A percentile compares a stretch with the other conserved stretches of the same genome.
Conservation (phyloP, 768 basidiomycete species). For the Daedalea quercina region DNA sequence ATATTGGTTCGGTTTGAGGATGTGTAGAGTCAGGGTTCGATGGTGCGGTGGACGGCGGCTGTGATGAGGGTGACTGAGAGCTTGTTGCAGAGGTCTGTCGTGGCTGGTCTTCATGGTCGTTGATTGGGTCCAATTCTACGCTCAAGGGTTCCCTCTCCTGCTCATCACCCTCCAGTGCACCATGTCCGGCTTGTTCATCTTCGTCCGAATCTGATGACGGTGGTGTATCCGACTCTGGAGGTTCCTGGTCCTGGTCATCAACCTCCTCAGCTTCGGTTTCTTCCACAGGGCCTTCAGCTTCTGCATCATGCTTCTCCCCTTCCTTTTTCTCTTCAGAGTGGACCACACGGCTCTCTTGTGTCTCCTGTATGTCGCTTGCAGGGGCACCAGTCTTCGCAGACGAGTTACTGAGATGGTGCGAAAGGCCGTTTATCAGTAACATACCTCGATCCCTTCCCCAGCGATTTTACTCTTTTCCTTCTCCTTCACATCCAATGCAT, state of each 20-base stretch:
- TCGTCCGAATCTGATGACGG: not conserved
- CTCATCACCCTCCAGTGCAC: constrained; percentile 5
- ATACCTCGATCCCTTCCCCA: constrained; percentile 16
- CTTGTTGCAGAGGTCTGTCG: not conserved
- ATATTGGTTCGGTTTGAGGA: constrained; percentile 33
- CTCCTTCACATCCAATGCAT: constrained; percentile 59
- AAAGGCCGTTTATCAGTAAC: not conserved
- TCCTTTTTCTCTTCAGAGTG: too few species aligned
- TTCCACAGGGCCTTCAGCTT: not conserved
- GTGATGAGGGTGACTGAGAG: not conserved
- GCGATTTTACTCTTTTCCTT: constrained; percentile 22
- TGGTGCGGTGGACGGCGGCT: not conserved
- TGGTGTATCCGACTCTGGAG: constrained; percentile 1
- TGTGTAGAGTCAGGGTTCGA: constrained; percentile 13
- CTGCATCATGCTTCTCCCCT: too few species aligned
- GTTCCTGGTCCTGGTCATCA: not conserved
- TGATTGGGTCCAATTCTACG: constrained; percentile 36
- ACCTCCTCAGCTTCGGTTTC: not conserved
- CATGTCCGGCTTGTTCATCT: constrained; percentile 10
- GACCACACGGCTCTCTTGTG: too few species aligned
- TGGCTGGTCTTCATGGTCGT: constrained; percentile 14
- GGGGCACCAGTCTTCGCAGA: not conserved
- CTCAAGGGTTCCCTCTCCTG: constrained; percentile 32
- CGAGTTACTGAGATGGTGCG: too few species aligned
- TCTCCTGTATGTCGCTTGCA: not conserved